A percentile compares a stretch with the other conserved stretches of the same genome.
phyloP scores from a whole-genome alignment of 2,329 filamentous ascomycete genomes.

The Microdochium paspali region DNA sequence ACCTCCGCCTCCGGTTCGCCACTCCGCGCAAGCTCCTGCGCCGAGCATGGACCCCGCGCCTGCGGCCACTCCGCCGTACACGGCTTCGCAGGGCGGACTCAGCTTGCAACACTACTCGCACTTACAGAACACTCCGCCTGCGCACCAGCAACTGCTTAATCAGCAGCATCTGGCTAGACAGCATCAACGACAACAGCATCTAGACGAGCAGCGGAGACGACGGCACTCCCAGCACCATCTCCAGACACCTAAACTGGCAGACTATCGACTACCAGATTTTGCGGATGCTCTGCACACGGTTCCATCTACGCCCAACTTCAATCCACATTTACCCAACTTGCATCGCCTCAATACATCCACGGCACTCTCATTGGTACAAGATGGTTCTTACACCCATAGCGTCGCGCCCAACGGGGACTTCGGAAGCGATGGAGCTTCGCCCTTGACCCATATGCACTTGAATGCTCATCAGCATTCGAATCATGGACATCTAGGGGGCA shows the following conservation, averaged over 20 bases:
- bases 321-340: slow-evolving; percentile 3
- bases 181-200: slow-evolving; percentile 12
- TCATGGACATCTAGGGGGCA: slow-evolving; percentile 7
- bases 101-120: neutral
- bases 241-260: slow-evolving; percentile 21
- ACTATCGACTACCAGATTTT: slow-evolving; percentile 2
- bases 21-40: slow-evolving; percentile 1
- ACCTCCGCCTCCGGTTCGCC: neutral
- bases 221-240: slow-evolving; percentile 14
- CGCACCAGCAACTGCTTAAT: neutral
- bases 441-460: slow-evolving; percentile 11
- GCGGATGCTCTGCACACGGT: slow-evolving; percentile 16
- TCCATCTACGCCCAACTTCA: slow-evolving; percentile 20
- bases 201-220: slow-evolving; percentile 6
- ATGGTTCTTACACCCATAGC: slow-evolving; percentile 7
- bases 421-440: slow-evolving; percentile 21
- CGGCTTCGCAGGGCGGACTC: neutral
- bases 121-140: neutral
- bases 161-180: slow-evolving; percentile 15
- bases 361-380: slow-evolving; percentile 5
- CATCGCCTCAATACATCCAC: slow-evolving; percentile 3
- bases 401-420: slow-evolving; percentile 15
- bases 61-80: neutral
- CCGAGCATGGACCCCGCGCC: neutral
- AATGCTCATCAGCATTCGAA: slow-evolving; percentile 12